phyloP scores from a whole-genome alignment of 202 grass and related monocot species.

The Brachypodium distachyon region DNA sequence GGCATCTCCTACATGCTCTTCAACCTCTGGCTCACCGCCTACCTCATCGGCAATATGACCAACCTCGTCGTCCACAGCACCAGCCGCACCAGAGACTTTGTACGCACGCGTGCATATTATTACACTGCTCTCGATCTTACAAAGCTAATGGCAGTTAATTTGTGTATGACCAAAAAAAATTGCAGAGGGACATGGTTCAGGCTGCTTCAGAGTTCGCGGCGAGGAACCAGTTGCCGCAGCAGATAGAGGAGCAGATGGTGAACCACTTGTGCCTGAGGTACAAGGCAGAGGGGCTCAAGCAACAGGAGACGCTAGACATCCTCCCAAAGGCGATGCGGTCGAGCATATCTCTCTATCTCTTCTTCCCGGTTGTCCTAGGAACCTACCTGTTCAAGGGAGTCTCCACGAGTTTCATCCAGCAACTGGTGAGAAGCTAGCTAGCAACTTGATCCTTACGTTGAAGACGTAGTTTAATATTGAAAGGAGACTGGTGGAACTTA shows the following conservation, averaged over 20 bases:
- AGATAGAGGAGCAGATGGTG: slow-evolving; percentile 62
- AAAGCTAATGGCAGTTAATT: not conserved
- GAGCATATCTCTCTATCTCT: slow-evolving; percentile 43
- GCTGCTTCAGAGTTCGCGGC: slow-evolving; percentile 53
- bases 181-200: slow-evolving; percentile 66
- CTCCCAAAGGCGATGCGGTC: slow-evolving; percentile 56
- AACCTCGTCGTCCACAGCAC: slow-evolving; percentile 73
- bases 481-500: not conserved
- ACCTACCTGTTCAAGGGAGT: slow-evolving; percentile 61
- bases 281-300: slow-evolving; percentile 60
- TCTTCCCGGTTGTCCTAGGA: slow-evolving; percentile 46
- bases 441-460: not conserved
- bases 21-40: slow-evolving; percentile 71
- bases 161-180: not conserved
- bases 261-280: slow-evolving; percentile 72
- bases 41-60: slow-evolving; percentile 87
- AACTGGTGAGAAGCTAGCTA: slow-evolving; percentile 30
- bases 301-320: slow-evolving; percentile 52
- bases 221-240: slow-evolving; percentile 55
- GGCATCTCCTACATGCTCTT: slow-evolving; percentile 67
- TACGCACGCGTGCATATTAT: no score
- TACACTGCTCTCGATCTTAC: no score
- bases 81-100: slow-evolving; percentile 68
- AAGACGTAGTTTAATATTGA: not conserved
- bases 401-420: slow-evolving; percentile 45